These are phyloP conservation scores for Coemansia sp. DNA, from an alignment of 192 early-diverging fungal species.

Conservation along the genomic window DNA sequence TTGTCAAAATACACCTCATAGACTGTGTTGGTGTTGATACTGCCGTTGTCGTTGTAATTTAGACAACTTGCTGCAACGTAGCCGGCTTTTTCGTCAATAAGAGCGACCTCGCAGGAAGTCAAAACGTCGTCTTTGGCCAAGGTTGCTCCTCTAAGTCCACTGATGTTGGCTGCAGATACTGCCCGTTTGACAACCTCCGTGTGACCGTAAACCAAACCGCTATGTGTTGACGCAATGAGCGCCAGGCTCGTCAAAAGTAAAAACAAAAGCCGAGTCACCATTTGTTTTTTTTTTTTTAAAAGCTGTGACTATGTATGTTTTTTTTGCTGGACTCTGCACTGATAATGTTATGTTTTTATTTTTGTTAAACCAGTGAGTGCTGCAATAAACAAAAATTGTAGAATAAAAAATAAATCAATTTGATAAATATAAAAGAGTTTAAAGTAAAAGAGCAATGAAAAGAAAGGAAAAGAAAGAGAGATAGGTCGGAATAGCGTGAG, in stretches of 20 bases:
- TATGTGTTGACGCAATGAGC: not conserved
- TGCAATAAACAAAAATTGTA: too few species aligned
- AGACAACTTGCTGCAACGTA: conserved; percentile 47
- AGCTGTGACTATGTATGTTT: too few species aligned
- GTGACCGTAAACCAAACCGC: not conserved
- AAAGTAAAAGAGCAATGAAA: too few species aligned
- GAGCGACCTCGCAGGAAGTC: conserved; percentile 46
- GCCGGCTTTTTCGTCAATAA: conserved; percentile 35
- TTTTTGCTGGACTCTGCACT: too few species aligned
- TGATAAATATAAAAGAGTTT: too few species aligned
- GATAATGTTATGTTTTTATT: too few species aligned
- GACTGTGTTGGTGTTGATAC: conserved; percentile 2
- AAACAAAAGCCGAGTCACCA: too few species aligned
- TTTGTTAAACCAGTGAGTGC: too few species aligned
- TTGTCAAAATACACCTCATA: conserved; percentile 28
- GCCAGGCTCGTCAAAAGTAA: not conserved
- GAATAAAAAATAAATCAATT: too few species aligned
- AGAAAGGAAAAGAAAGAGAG: too few species aligned
- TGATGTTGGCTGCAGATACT: conserved; percentile 7
- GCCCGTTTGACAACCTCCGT: conserved; percentile 5
- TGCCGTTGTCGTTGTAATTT: conserved; percentile 11
- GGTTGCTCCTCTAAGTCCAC: conserved; percentile 29
- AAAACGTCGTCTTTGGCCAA: conserved; percentile 36
- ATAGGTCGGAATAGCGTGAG: too few species aligned
- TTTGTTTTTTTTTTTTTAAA: too few species aligned